Conservation (phyloP, 306 rosid genomes). For the Castanea sativa region DNA sequence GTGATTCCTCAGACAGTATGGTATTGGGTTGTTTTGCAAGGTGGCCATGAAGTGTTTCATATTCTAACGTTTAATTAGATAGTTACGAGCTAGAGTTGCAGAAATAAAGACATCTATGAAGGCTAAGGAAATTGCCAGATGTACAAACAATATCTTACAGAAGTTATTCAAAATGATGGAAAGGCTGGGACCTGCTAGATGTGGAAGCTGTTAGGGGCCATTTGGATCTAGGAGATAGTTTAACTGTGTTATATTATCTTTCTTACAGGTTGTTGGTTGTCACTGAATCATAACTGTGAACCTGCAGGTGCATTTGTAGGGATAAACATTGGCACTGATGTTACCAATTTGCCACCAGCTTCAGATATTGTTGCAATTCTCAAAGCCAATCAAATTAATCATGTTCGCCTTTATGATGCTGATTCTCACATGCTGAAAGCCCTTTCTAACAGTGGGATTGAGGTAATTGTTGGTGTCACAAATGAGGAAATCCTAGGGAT, state of each 20-base stretch:
- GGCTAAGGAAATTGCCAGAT: not conserved
- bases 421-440: slow-evolving; percentile 72
- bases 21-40: not conserved
- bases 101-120: not conserved
- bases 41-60: not conserved
- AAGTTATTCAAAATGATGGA: slow-evolving; percentile 4
- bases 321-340: slow-evolving; percentile 74
- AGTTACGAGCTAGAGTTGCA: not conserved
- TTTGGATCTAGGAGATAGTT: slow-evolving; percentile 9
- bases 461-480: slow-evolving; percentile 71
- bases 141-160: not conserved
- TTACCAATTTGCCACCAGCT: slow-evolving; percentile 71
- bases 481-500: slow-evolving; percentile 72
- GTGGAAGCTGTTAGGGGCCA: slow-evolving; percentile 3
- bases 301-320: slow-evolving; percentile 88
- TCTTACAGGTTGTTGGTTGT: slow-evolving; percentile 21
- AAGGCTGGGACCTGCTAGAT: not conserved
- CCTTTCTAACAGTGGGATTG: slow-evolving; percentile 66
- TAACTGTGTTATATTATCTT: not conserved
- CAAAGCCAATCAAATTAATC: slow-evolving; percentile 67
- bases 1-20: not conserved
- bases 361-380: slow-evolving; percentile 58
- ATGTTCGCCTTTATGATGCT: slow-evolving; percentile 75
- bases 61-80: not conserved
- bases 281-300: slow-evolving; percentile 23